A percentile compares a stretch with the other conserved stretches of the same genome.
These are phyloP conservation scores for Gaeumannomyces sp. DNA, from an alignment of 2,329 filamentous ascomycete genomes.

Conservation along the genomic window DNA sequence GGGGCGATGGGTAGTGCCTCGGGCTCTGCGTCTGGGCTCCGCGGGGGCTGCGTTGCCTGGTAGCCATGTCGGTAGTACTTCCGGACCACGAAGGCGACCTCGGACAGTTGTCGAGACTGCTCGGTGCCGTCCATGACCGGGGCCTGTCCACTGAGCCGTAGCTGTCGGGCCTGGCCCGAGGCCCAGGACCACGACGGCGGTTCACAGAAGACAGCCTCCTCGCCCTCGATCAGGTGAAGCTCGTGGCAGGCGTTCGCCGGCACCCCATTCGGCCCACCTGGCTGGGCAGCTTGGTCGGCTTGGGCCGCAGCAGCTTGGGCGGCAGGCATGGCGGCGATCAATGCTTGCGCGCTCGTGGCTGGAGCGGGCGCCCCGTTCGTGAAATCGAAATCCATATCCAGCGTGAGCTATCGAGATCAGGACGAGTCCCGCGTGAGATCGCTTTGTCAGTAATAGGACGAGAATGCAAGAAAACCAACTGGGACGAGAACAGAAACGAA, in stretches of 20 bases:
- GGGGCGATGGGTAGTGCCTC: neutral
- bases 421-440: too few relatives aligned
- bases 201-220: neutral
- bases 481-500: too few relatives aligned
- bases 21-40: neutral
- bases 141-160: neutral
- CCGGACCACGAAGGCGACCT: neutral
- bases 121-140: neutral
- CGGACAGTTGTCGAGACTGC: neutral
- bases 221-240: conserved; percentile 1
- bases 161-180: neutral
- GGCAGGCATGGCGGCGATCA: too few relatives aligned
- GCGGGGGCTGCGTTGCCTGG: neutral
- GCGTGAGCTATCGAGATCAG: too few relatives aligned
- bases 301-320: too few relatives aligned
- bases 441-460: too few relatives aligned
- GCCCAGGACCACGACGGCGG: neutral
- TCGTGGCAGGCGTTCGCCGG: neutral
- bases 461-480: too few relatives aligned
- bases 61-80: neutral
- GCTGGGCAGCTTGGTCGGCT: too few relatives aligned
- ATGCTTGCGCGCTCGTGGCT: too few relatives aligned
- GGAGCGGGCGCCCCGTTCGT: too few relatives aligned
- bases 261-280: neutral
- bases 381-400: too few relatives aligned